A percentile compares a stretch with the other conserved stretches of the same genome.
Conservation (phyloP, 495 filamentous ascomycete genomes). For the Trichoderma gamsii region DNA sequence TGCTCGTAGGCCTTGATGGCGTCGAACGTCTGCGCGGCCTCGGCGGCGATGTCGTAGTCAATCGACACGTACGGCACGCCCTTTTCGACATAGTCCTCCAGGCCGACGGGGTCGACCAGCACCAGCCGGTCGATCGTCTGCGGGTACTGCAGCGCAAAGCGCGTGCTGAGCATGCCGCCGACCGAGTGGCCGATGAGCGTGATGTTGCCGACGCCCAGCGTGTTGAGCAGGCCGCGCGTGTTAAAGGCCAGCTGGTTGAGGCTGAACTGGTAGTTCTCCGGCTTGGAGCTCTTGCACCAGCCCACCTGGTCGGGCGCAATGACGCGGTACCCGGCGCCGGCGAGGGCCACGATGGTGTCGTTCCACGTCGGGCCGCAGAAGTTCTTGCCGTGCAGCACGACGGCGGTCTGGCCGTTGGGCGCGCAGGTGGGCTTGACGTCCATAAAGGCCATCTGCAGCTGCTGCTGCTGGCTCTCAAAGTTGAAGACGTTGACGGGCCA, state of each 20-base stretch:
- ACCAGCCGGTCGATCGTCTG: slow-evolving; percentile 25
- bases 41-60: slow-evolving; percentile 26
- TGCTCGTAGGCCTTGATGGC: slow-evolving; percentile 39
- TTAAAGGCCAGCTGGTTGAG: slow-evolving; percentile 38
- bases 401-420: slow-evolving; percentile 25
- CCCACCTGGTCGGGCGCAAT: slow-evolving; percentile 43
- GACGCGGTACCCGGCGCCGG: slow-evolving; percentile 35
- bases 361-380: slow-evolving; percentile 42
- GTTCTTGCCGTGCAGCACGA: slow-evolving; percentile 43
- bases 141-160: slow-evolving; percentile 41
- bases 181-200: slow-evolving; percentile 43
- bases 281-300: slow-evolving; percentile 46
- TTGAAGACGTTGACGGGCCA: slow-evolving; percentile 35
- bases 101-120: slow-evolving; percentile 36
- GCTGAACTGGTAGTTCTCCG: slow-evolving; percentile 37
- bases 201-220: slow-evolving; percentile 27
- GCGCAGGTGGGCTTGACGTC: slow-evolving; percentile 29
- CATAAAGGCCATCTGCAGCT: slow-evolving; percentile 43
- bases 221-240: slow-evolving; percentile 31
- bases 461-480: slow-evolving; percentile 33
- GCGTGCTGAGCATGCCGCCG: slow-evolving; percentile 40
- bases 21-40: slow-evolving; percentile 30
- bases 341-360: slow-evolving; percentile 29
- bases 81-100: slow-evolving; percentile 40
- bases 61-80: slow-evolving; percentile 37